Conservation (phyloP, 176 grass and related monocot species). For the Triticum turgidum region DNA sequence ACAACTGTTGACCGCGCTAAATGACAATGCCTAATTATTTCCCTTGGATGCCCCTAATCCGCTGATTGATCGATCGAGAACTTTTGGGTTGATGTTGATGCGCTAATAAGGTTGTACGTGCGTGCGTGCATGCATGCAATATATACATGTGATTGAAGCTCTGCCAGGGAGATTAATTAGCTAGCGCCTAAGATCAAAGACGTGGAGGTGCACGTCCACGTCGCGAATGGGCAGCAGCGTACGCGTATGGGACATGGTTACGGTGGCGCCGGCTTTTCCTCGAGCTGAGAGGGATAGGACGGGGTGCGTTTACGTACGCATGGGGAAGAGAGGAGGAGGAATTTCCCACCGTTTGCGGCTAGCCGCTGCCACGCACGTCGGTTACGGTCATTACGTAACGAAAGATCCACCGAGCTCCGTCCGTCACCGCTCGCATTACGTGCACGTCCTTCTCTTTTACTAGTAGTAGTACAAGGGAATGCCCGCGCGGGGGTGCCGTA, state of each 20-base stretch:
- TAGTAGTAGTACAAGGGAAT: no score
- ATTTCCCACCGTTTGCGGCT: conserved; percentile 18
- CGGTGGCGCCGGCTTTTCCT: conserved; percentile 41
- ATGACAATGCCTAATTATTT: neutral
- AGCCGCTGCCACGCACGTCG: neutral
- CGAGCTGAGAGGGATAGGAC: neutral
- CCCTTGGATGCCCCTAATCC: neutral
- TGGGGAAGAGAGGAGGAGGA: neutral
- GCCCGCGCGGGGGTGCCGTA: neutral
- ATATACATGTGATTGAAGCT: neutral
- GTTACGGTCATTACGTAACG: conserved; percentile 10
- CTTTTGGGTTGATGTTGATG: neutral
- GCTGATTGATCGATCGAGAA: neutral
- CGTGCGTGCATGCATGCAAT: neutral
- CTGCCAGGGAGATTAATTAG: neutral
- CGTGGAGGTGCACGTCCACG: conserved; percentile 36
- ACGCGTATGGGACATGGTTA: conserved; percentile 26
- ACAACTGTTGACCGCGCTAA: neutral
- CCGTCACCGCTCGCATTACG: neutral
- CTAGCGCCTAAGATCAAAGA: neutral
- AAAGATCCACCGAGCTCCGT: neutral
- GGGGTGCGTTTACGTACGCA: neutral
- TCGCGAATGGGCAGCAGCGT: conserved; percentile 29
- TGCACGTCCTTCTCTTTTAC: neutral
- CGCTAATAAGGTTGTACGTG: neutral